Base-by-base conservation (phyloP, 1,284 basidiomycete genomes). In the Trametes versicolor region DNA sequence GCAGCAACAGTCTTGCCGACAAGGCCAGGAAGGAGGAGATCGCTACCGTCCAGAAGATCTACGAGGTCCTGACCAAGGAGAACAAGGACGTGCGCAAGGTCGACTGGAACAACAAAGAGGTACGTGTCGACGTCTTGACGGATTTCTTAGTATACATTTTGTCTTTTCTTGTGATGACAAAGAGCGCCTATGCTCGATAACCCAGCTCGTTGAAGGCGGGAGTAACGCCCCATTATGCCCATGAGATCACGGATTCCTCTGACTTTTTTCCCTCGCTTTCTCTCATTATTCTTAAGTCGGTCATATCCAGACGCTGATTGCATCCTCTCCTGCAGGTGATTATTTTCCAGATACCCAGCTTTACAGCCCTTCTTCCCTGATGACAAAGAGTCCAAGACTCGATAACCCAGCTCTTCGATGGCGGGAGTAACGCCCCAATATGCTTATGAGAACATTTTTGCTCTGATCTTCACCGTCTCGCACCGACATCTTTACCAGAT, bases 81-180 rank as follows among this genome's bases (percentile, higher is more conserved):
- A 86, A 87, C 76, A 96, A 91, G 81, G 98, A 99, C 78, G 90
- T 97, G 61, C 92, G 98, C 65, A 99, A 99, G 80, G 91, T 85
- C 25, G 92, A 95, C 50, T 99, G 98, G 98, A 90, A 81, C 60
- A 97, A 95, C 81, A 99, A 98, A 88, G 98, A 99, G 94, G 98
- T 94, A 72, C 78, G 91, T 43, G 41, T 75, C 23, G 72, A 34
- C 63, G 19, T 56, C 41, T 43, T 34, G 17, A 2, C 21, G 19
- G 17, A n/a, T 15, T 8, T n/a, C 21, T 15, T 39, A 10, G 9
- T 32, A 34, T 32, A 10, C 9, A 53, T 68, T 55, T 54, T 36
- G n/a, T 61, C 37, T 39, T 67, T 37, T 62, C 39, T 43, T 69
- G 58, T 72, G 76, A 77, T 76, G 77, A 78, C 60, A 77, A 77